phyloP scores from a whole-genome alignment of 305 asterid species.

The Nicotiana rustica region DNA sequence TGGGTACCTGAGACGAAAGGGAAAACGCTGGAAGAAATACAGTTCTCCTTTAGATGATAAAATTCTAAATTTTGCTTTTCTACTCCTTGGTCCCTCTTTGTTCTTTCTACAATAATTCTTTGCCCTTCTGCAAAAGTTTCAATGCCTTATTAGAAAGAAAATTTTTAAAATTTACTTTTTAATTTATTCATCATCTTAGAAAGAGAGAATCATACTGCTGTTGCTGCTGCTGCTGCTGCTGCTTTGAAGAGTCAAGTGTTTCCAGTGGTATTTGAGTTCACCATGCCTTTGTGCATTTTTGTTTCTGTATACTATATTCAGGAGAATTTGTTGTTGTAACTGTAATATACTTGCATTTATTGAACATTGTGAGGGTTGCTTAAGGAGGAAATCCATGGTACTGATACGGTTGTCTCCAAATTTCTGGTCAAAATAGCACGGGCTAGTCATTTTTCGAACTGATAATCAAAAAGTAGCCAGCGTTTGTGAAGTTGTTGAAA shows the following conservation, averaged over 20 bases:
- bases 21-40: slow-evolving; percentile 83
- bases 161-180: not conserved
- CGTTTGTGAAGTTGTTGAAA: no score
- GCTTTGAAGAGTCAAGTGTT: not conserved
- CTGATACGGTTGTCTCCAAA: not conserved
- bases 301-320: not conserved
- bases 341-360: not conserved
- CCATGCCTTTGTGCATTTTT: not conserved
- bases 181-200: not conserved
- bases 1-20: slow-evolving; percentile 96
- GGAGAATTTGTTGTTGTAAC: not conserved
- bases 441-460: no score
- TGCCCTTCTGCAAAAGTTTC: not conserved
- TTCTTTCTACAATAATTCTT: slow-evolving; percentile 7
- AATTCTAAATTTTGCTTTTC: not conserved
- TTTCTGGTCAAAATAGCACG: not conserved
- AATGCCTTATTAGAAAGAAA: slow-evolving; percentile 4
- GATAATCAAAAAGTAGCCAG: no score
- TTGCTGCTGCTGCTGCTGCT: not conserved
- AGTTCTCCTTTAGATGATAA: slow-evolving; percentile 64
- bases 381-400: not conserved
- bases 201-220: not conserved
- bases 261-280: slow-evolving; percentile 13
- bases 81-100: not conserved
- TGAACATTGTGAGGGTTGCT: not conserved